These are phyloP conservation scores for Brachypodium distachyon DNA, from an alignment of 202 grass and related monocot species.

Conservation along the genomic window DNA sequence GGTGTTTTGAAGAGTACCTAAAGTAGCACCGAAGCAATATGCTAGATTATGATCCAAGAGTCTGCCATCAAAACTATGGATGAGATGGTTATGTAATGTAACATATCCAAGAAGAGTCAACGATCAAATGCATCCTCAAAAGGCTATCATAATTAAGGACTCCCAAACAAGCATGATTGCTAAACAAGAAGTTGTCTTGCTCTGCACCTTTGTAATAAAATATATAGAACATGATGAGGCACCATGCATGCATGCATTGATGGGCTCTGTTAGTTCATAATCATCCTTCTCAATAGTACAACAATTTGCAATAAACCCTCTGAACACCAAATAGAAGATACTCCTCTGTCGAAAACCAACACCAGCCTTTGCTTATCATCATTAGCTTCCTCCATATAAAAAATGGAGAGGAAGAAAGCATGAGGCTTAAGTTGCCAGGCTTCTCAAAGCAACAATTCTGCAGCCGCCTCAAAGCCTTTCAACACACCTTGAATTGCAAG, in stretches of 20 bases:
- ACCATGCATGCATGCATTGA: slow-evolving; percentile 33
- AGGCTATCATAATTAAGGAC: slow-evolving; percentile 16
- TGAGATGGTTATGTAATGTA: background rate
- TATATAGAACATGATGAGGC: slow-evolving; percentile 25
- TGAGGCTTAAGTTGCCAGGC: slow-evolving; percentile 26
- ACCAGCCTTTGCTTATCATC: slow-evolving; percentile 21
- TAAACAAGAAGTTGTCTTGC: slow-evolving; percentile 18
- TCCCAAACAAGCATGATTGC: slow-evolving; percentile 11
- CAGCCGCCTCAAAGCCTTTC: slow-evolving; percentile 40
- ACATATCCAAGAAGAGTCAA: slow-evolving; percentile 24
- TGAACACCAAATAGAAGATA: slow-evolving; percentile 7
- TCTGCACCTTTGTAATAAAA: slow-evolving; percentile 18
- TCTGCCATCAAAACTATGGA: background rate
- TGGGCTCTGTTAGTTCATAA: slow-evolving; percentile 5
- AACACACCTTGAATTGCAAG: slow-evolving; percentile 36
- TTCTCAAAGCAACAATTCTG: slow-evolving; percentile 33
- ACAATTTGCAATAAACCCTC: background rate
- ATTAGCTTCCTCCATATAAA: slow-evolving; percentile 18
- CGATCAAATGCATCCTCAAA: slow-evolving; percentile 4
- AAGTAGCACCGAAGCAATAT: slow-evolving; percentile 39
- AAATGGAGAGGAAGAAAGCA: slow-evolving; percentile 6
- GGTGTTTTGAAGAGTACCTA: slow-evolving; percentile 19
- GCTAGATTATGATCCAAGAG: slow-evolving; percentile 11
- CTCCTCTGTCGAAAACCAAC: slow-evolving; percentile 17
- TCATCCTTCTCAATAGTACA: background rate